Conservation (phyloP, 345 rosid species). For the Sonneratia caseolaris region DNA sequence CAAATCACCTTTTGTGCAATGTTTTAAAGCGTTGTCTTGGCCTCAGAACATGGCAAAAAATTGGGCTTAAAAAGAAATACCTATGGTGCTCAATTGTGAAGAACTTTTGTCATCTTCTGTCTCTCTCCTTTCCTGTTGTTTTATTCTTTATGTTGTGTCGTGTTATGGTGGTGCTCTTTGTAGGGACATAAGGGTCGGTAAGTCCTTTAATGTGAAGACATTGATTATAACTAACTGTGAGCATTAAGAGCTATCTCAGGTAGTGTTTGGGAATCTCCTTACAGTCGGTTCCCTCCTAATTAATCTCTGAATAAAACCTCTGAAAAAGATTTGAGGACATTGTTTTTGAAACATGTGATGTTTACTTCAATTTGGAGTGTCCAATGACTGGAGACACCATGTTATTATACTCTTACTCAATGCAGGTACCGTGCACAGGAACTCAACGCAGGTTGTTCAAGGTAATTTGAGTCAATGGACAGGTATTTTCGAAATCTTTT, state of each 20-base stretch:
- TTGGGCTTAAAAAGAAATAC: not conserved
- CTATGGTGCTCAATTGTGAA: slow-evolving; percentile 11
- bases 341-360: not conserved
- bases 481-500: not conserved
- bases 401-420: not conserved
- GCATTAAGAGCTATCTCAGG: not conserved
- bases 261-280: slow-evolving; percentile 1
- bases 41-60: slow-evolving; percentile 23
- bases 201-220: slow-evolving; percentile 8
- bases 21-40: not conserved
- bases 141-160: slow-evolving; percentile 4
- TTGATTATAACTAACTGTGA: slow-evolving; percentile 5
- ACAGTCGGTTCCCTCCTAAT: not conserved
- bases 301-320: not conserved
- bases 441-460: not conserved
- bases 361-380: not conserved
- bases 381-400: not conserved
- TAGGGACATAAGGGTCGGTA: slow-evolving; percentile 13
- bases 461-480: not conserved
- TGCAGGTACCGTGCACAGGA: not conserved
- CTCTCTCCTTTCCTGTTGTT: not conserved
- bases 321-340: not conserved
- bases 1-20: not conserved
- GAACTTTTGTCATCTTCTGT: slow-evolving; percentile 4
- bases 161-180: slow-evolving; percentile 7